Base-by-base conservation (phyloP, 140 eudicot species). In the Senecio squalidus region DNA sequence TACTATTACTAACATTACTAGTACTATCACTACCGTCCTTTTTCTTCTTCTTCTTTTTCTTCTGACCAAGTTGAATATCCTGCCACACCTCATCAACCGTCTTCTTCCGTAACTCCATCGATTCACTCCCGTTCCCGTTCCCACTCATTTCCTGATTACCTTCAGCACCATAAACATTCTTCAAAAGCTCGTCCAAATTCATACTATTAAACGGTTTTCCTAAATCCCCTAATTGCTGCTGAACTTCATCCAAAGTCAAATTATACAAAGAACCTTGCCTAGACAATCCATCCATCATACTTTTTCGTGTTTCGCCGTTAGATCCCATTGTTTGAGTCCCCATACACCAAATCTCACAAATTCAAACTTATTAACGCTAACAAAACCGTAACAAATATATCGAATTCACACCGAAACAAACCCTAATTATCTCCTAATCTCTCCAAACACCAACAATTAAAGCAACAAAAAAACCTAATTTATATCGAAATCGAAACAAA, bases 131-230 rank as follows among this genome's bases (percentile, higher is more conserved):
- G 77, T 45, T 14, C 73, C 56, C 0, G 82, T 67, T 18, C 67
- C 66, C 44, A 29, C 45, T 67, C 25, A 39, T 38, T 14, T 64
- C 77, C 21, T 44, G 69, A 58, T 56, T 60, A 4, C 70, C 27
- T 14, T 64, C 86, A 9, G 72, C 61, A 13, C 25, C 48, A 75
- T 74, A 76, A 24, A 76, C 81, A 60, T 44, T 78, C 57, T 71
- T 78, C 13, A 88, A 73, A 36, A 87, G 64, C 60, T 88, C 90
- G 41, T 84, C 96, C 27, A 88, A 67, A 51, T 84, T 84, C 90
- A 88, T 83, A 66, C 87, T 78, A 34, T 76, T 84, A 31, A 81
- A 56, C n/a, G 89, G 84, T 27, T 78, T 84, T 11, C 90, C 80
- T 53, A 80, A 71, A 43, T 69, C 70, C 18, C 86, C 89, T 25